Base-by-base conservation (phyloP, 805 yeast genomes). In the Kurtzmaniella cleridarum region DNA sequence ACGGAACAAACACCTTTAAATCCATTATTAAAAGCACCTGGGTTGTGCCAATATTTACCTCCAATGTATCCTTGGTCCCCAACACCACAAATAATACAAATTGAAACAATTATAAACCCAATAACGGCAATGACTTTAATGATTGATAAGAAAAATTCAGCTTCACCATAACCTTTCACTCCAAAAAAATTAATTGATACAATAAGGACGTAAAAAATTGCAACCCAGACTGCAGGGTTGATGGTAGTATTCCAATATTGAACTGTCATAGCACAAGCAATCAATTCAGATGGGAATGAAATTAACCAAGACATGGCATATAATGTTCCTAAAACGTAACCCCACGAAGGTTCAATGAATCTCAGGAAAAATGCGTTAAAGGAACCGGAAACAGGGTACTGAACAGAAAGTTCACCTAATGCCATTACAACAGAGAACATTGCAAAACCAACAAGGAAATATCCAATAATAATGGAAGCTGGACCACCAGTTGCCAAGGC, bases 1-100 rank as follows among this genome's bases (percentile, higher is more conserved):
- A 74, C 73, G 17, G 72, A 60, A 40, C 71, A 68, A 28, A 76
- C 68, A 52, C 82, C 82, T 47, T 76, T 76, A 51, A 76, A 73
- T 13, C 76, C 77, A 46, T 75, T 62, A 37, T 66, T 60, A 45
- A 76, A 75, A 6, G 79, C 65, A 41, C 82, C 82, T 6, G 83
- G 82, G 30, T 66, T 46, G 32, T 61, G 61, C 78, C 79, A 77
- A 53, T 73, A 69, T 40, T 50, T 61, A 18, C 59, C 71, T 13
- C 82, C 82, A 43, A 78, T 64, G 43, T 71, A 71, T 6, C 76
- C 78, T 28, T 46, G 51, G 15, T 51, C 50, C 26, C 73, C 71
- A 34, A 71, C 76, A 44, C 72, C 73, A 42, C 69, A 58, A 32
- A 60, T 65, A 36, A 68, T 47, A 39, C 73, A 59, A 30, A 76